phyloP scores from a whole-genome alignment of 345 rosid species.

The Dimocarpus longan region DNA sequence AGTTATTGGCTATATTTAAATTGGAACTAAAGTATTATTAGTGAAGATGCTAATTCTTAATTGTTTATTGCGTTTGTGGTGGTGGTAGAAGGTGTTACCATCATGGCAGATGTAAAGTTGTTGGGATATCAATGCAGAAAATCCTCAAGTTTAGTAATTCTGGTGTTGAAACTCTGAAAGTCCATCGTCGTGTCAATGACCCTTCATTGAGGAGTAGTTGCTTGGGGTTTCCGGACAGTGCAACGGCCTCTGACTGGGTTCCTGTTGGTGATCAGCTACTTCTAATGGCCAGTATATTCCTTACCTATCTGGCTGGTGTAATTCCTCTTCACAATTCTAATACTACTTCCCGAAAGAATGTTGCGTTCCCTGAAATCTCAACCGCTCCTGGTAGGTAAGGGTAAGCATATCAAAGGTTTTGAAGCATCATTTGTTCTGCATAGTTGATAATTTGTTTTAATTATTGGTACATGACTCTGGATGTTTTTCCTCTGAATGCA shows the following conservation, averaged over 20 bases:
- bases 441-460: not conserved
- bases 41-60: not conserved
- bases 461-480: not conserved
- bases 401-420: conserved; percentile 43
- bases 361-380: conserved; percentile 37
- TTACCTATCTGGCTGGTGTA: conserved; percentile 84
- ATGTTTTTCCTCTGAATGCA: conserved; percentile 28
- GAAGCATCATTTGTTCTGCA: conserved; percentile 7
- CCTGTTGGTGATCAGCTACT: conserved; percentile 74
- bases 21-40: not conserved
- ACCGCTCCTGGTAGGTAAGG: conserved; percentile 93
- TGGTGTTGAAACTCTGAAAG: conserved; percentile 36
- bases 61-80: not conserved
- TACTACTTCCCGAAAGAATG: conserved; percentile 34
- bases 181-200: conserved; percentile 22
- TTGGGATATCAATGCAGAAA: conserved; percentile 30
- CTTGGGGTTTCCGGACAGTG: conserved; percentile 55
- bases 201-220: conserved; percentile 41
- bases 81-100: conserved; percentile 38
- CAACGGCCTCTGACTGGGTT: conserved; percentile 54
- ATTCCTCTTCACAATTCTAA: conserved; percentile 52
- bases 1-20: not conserved
- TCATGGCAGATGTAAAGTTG: conserved; percentile 35
- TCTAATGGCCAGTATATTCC: conserved; percentile 66
- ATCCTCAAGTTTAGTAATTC: conserved; percentile 16